Percentiles rank a stretch among this genome's conserved stretches.
Evolutionary conservation across 2,329 filamentous ascomycete species (phyloP).

Genomic region (Neophaeococcomyces mojaviensis): DNA sequence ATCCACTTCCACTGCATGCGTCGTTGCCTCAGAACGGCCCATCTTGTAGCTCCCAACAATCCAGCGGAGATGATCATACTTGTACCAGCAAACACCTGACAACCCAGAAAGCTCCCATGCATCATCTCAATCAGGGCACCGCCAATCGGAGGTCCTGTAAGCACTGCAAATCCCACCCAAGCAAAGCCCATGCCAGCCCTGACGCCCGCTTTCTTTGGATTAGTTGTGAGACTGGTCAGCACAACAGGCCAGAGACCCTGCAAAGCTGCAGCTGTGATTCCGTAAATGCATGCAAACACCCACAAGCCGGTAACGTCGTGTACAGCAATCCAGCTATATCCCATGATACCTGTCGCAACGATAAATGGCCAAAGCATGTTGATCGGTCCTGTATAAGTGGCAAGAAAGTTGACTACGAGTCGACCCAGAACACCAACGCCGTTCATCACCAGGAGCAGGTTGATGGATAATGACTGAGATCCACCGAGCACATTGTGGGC

Average conservation of each 20-base stretch:
- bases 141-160: conserved; percentile 50
- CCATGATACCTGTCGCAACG: conserved; percentile 34
- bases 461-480: conserved; percentile 43
- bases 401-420: conserved; percentile 50
- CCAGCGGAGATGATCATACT: conserved; percentile 37
- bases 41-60: conserved; percentile 36
- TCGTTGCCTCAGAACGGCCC: conserved; percentile 22
- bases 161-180: conserved; percentile 45
- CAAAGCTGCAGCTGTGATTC: conserved; percentile 55
- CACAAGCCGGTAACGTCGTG: conserved; percentile 46
- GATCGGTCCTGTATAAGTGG: conserved; percentile 48
- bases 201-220: conserved; percentile 47
- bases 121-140: conserved; percentile 44
- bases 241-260: conserved; percentile 61
- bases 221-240: conserved; percentile 45
- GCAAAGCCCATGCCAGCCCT: conserved; percentile 52
- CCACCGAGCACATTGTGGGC: conserved; percentile 33
- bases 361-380: conserved; percentile 53
- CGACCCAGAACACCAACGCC: conserved; percentile 53
- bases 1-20: conserved; percentile 26
- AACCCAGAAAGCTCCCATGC: conserved; percentile 41
- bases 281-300: conserved; percentile 56
- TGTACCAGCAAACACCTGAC: conserved; percentile 45
- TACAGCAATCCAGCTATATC: conserved; percentile 55
- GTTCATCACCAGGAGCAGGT: conserved; percentile 59